A percentile compares a stretch with the other conserved stretches of the same genome.
These are phyloP conservation scores for Aspergillus viridinutans DNA, from an alignment of 2,329 filamentous ascomycete species.

Conservation along the genomic window DNA sequence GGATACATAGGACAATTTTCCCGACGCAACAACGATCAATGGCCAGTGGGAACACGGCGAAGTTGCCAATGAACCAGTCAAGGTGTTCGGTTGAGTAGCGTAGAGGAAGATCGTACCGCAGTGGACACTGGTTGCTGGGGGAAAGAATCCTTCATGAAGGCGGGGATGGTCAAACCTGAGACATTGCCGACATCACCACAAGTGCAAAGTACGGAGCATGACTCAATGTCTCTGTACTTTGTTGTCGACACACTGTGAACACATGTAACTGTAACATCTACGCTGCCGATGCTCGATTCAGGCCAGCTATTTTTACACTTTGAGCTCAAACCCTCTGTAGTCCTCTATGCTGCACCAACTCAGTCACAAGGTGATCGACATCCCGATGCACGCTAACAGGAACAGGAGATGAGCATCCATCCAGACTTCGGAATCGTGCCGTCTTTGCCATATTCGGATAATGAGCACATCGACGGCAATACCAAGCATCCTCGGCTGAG, in stretches of 20 bases:
- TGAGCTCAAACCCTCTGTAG: too few relatives aligned
- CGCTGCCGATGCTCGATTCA: neutral
- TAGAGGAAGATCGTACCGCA: neutral
- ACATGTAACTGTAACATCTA: neutral
- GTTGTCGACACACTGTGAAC: too few relatives aligned
- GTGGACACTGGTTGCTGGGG: neutral
- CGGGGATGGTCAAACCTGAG: neutral
- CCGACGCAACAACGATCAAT: neutral
- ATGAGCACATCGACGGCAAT: neutral
- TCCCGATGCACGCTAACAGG: neutral
- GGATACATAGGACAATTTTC: neutral
- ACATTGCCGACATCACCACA: neutral
- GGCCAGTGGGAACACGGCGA: neutral
- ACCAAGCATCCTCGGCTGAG: neutral
- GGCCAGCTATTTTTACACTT: neutral
- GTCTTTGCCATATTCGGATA: neutral
- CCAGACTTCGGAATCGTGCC: neutral
- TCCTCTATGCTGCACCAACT: neutral
- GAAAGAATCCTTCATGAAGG: neutral
- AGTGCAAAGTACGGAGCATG: neutral
- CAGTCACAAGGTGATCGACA: neutral
- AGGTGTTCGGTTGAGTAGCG: neutral
- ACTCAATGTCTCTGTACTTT: neutral
- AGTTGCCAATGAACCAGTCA: too few relatives aligned
- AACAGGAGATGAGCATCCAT: neutral